A percentile compares a stretch with the other conserved stretches of the same genome.
Conservation (phyloP, 192 early-diverging fungal species). For the Funneliformis geosporum region DNA sequence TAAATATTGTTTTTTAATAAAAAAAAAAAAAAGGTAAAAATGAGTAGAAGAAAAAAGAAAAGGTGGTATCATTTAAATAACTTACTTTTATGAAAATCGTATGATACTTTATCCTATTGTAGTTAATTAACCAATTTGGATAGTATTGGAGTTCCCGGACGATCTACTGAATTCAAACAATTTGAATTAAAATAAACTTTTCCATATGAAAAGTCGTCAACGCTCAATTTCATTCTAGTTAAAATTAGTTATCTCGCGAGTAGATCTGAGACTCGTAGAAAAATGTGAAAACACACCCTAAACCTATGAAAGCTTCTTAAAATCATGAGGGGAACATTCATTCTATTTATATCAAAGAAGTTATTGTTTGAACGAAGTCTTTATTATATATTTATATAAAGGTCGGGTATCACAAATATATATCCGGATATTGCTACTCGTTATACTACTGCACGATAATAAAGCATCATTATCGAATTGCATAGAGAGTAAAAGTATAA, state of each 20-base stretch:
- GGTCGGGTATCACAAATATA: too few species aligned
- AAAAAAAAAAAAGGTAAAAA: background rate
- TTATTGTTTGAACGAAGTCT: background rate
- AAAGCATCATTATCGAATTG: too few species aligned
- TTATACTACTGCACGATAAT: too few species aligned
- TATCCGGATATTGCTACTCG: too few species aligned
- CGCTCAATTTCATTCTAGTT: background rate
- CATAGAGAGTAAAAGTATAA: too few species aligned
- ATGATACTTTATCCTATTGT: background rate
- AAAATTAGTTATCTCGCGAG: background rate
- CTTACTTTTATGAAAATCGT: background rate
- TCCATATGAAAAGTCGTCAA: background rate
- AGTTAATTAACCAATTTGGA: background rate
- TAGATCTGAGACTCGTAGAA: background rate
- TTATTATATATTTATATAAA: too few species aligned
- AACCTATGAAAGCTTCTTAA: background rate
- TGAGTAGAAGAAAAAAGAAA: background rate
- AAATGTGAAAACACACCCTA: background rate
- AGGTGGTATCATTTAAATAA: background rate
- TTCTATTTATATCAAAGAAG: background rate
- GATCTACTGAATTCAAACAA: background rate
- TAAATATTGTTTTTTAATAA: background rate
- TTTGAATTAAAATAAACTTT: background rate
- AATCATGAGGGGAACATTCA: background rate
- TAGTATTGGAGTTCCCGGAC: background rate